Evolutionary conservation across 2,329 filamentous ascomycete genomes (phyloP), one percentile per base, ranked within the genome.

Genomic region (Alternaria triticina): DNA sequence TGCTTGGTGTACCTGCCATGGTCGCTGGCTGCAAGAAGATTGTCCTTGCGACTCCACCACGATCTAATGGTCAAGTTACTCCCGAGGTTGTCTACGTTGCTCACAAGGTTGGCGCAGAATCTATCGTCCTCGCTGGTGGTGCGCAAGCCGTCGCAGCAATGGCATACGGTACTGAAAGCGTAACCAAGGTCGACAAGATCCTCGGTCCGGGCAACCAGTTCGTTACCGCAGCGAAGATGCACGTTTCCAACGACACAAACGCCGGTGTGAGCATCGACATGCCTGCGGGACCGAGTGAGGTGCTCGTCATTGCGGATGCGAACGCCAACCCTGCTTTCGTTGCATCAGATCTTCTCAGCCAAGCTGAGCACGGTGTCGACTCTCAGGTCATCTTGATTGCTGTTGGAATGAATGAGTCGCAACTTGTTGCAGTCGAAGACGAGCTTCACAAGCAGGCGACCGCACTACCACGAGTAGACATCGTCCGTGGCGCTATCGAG

Each of bases 161-260:
- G 90, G 96, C 96, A 3, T 99, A 99, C 82, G 96, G 96, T 51
- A 99, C 96, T 0, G 91, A 97, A 81, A 95, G 90, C 72, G 89
- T 99, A 54, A 92, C 86, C 80, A 99, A 99, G 84, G 96, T 99
- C 8, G 96, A 99, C 86, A 99, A 99, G 88, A 97, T 99, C 72
- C 88, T 98, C 12, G 96, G 96, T 0, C 96, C 96, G 3, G 96
- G 96, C 36, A 99, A 99, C 82, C 96, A 98, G 81, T 99, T 98
- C 77, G 96, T 99, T 44, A 99, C 96, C 0, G 96, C 96, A 1
- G 96, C 93, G 56, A 99, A 99, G 87, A 99, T 99, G 96, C 87
- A 94, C 73, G 96, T 99, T 46, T 93, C 91, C 81, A 99, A 99
- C 80, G 96, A 99, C 79, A 98, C 96, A 47, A 96, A 94, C 64